These are phyloP conservation scores for Penicillium janthinellum DNA, from an alignment of 2,329 filamentous ascomycete species.

Conservation along the genomic window DNA sequence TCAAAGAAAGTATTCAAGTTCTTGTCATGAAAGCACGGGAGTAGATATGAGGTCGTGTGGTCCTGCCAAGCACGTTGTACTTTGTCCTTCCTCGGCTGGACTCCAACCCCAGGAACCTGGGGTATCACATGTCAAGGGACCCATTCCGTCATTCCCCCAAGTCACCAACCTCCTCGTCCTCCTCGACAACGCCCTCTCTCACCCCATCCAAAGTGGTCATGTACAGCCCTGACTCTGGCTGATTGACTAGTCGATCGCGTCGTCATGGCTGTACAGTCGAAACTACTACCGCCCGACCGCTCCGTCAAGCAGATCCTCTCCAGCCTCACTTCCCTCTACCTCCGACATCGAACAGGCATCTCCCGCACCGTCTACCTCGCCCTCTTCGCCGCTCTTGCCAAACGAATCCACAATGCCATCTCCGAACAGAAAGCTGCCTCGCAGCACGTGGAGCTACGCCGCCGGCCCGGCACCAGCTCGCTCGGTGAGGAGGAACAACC, in stretches of 20 bases:
- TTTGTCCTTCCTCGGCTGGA: constrained; percentile 21
- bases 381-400: constrained; percentile 75
- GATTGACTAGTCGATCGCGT: constrained; percentile 22
- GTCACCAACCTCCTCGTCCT: constrained; percentile 1
- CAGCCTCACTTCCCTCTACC: constrained; percentile 71
- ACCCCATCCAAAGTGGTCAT: constrained; percentile 17
- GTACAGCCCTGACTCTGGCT: constrained; percentile 22
- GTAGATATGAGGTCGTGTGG: not conserved
- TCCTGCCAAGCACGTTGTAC: not conserved
- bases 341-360: constrained; percentile 77
- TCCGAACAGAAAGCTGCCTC: constrained; percentile 89
- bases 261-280: constrained; percentile 74
- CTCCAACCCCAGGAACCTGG: constrained; percentile 23
- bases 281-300: constrained; percentile 65
- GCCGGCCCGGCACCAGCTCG: constrained; percentile 52
- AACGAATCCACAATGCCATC: constrained; percentile 88
- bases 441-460: constrained; percentile 63
- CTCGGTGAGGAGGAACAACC: constrained; percentile 36
- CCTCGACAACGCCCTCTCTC: not conserved
- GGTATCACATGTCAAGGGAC: constrained; percentile 28
- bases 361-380: constrained; percentile 82
- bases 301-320: constrained; percentile 67
- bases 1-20: not conserved
- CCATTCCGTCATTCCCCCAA: constrained; percentile 13
- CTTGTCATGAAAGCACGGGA: not conserved